Percentiles rank a stretch among this genome's conserved stretches.
Conservation (phyloP, 1,284 basidiomycete genomes). For the Leccinum griseonigrum region DNA sequence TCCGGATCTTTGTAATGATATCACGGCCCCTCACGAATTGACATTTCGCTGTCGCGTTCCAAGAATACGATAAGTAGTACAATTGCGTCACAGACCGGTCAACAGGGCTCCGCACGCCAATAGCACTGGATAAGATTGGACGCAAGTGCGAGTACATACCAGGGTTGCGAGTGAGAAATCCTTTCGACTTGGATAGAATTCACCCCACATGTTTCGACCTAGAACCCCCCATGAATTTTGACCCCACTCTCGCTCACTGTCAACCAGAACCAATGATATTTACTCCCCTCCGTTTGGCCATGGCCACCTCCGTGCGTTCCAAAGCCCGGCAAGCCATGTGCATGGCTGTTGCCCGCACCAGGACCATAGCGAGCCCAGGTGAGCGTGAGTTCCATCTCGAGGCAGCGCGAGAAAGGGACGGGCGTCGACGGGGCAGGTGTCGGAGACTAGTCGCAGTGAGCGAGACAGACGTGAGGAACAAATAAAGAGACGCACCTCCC, state of each 20-base stretch:
- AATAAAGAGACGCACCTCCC: conserved; percentile 46
- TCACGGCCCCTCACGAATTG: background rate
- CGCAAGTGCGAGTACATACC: background rate
- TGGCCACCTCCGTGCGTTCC: conserved; percentile 20
- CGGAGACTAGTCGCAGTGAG: conserved; percentile 15
- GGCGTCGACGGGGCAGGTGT: conserved; percentile 13
- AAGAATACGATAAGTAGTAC: background rate
- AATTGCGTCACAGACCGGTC: background rate
- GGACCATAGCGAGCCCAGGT: conserved; percentile 12
- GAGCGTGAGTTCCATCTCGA: conserved; percentile 18
- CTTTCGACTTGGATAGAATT: background rate
- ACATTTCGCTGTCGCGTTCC: background rate
- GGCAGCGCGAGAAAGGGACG: conserved; percentile 6
- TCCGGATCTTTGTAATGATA: background rate
- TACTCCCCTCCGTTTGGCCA: conserved; percentile 16
- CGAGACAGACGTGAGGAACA: background rate
- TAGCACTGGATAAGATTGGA: background rate
- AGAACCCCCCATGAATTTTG: conserved; percentile 2
- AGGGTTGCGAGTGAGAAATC: background rate
- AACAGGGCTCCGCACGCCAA: no score
- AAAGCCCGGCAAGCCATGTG: conserved; percentile 16
- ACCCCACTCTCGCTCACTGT: conserved; percentile 11
- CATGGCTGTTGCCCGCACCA: conserved; percentile 15
- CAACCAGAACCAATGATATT: conserved; percentile 31
- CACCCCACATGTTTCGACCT: background rate